Evolutionary conservation across 768 basidiomycete species (phyloP).

Genomic region (Sarcomyxa edulis): DNA sequence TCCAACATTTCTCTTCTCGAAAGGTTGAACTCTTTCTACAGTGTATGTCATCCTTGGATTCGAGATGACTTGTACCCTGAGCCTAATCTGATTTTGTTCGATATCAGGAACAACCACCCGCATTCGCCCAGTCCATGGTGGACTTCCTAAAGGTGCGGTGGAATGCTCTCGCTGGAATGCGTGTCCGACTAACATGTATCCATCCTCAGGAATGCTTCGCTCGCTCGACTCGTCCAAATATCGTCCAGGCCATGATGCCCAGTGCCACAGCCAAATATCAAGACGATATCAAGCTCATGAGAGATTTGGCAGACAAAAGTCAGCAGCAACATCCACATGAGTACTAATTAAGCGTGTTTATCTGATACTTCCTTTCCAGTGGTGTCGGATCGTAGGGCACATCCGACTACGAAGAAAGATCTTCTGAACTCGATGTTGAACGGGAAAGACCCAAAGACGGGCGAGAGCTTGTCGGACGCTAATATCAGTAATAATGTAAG

Average conservation of each 20-base stretch:
- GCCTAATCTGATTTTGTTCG: background rate
- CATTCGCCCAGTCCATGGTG: slow-evolving; percentile 34
- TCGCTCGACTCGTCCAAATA: slow-evolving; percentile 27
- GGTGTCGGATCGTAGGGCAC: slow-evolving; percentile 29
- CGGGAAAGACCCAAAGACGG: slow-evolving; percentile 38
- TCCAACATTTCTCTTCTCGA: slow-evolving; percentile 1
- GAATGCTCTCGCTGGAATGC: too few species aligned
- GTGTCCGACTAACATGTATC: too few species aligned
- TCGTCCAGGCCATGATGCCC: slow-evolving; percentile 30
- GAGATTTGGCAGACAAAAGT: slow-evolving; percentile 33
- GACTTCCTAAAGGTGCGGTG: slow-evolving; percentile 36
- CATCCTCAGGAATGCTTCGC: too few species aligned
- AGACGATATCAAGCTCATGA: slow-evolving; percentile 34
- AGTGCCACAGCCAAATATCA: slow-evolving; percentile 31
- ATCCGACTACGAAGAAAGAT: slow-evolving; percentile 35
- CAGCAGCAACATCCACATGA: too few species aligned
- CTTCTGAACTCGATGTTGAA: slow-evolving; percentile 39
- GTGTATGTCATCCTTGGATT: slow-evolving; percentile 13
- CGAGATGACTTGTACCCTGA: background rate
- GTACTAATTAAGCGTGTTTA: too few species aligned
- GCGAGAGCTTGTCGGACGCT: slow-evolving; percentile 31
- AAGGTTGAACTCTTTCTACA: slow-evolving; percentile 43
- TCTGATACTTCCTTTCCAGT: slow-evolving; percentile 18
- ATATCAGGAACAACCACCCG: slow-evolving; percentile 24
- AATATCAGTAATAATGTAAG: slow-evolving; percentile 36